A percentile compares a stretch with the other conserved stretches of the same genome.
Evolutionary conservation across 768 basidiomycete species (phyloP).

Genomic region (Hericium alpestre): DNA sequence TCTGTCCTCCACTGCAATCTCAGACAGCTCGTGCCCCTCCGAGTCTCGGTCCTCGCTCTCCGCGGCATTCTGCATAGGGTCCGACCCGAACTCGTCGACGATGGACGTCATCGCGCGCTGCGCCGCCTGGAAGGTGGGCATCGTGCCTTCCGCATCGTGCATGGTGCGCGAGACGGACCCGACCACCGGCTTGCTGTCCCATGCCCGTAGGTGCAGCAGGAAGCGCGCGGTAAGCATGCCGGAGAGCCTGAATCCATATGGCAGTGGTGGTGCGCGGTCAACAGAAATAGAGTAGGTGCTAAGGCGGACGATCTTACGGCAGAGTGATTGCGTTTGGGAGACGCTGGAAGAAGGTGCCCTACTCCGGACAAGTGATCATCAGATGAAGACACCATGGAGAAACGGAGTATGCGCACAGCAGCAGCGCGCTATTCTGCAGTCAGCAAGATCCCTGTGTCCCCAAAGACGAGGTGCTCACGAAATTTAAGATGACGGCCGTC

Average conservation of each 20-base stretch:
- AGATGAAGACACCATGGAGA: background rate
- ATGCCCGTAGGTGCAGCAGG: slow-evolving; percentile 8
- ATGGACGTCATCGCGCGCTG: background rate
- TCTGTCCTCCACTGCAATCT: too few relatives aligned
- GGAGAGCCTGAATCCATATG: slow-evolving; percentile 1
- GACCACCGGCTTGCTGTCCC: background rate
- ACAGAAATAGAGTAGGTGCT: background rate
- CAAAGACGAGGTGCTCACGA: slow-evolving; percentile 1
- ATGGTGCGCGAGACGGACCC: background rate
- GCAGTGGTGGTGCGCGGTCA: background rate
- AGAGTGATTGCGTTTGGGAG: slow-evolving; percentile 12
- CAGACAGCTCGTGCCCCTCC: too few relatives aligned
- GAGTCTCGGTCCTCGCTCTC: too few relatives aligned
- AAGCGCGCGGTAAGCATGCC: slow-evolving; percentile 13
- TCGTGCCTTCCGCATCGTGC: background rate
- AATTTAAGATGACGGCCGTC: slow-evolving; percentile 10
- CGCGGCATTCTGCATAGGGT: background rate
- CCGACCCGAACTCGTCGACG: background rate
- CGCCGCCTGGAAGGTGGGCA: background rate
- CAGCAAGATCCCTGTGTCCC: background rate
- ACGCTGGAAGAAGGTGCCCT: slow-evolving; percentile 8
- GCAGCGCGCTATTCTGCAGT: background rate
- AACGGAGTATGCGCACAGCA: background rate
- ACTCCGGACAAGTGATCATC: background rate
- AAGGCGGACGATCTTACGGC: slow-evolving; percentile 2